Base-by-base conservation (phyloP, 2,329 filamentous ascomycete species). In the Fusarium miscanthi region DNA sequence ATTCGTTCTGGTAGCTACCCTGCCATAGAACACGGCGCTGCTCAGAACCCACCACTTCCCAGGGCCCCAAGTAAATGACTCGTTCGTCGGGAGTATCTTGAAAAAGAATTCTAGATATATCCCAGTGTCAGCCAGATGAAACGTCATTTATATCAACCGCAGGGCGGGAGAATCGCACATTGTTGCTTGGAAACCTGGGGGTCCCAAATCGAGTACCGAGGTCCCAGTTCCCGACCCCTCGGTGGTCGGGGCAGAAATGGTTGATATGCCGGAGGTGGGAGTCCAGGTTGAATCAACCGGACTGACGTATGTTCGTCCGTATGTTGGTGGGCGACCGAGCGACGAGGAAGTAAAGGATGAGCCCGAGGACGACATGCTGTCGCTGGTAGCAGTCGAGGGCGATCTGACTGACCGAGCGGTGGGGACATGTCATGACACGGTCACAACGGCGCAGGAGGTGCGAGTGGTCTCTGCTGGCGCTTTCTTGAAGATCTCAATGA, bases 131-230 rank as follows among this genome's bases (percentile, higher is more conserved):
- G 72, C 71, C 60, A 74, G 51, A 49, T 70, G 41, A 69, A 72
- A 68, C 53, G 52, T 23, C 31, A 45, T 56, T 25, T 41, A 58
- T 38, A 23, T 59, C 52, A 54, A 43, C 62, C 48, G 63, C 61
- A 41, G 25, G 38, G 10, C 53, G 42, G 41, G 35, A 41, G 31
- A 46, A 53, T 65, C 76, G 65, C 83, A 87, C 86, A 87, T 87
- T 76, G 85, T 87, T 76, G 86, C 86, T 81, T 86, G 84, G 72
- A 85, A 88, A 57, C 86, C 86, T 38, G 86, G 86, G 58, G 86
- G 86, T 8, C 86, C 86, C 49, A 88, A 81, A 73, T 88, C 86
- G 45, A 87, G 82, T 40, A 85, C 80, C 79, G 60, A 86, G 79
- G 70, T 84, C 78, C 64, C 81, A 80, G 73, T 82, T 79, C 66